Base-by-base conservation (phyloP, 2,329 filamentous ascomycete species). In the Neopestalotiopsis clavispora region DNA sequence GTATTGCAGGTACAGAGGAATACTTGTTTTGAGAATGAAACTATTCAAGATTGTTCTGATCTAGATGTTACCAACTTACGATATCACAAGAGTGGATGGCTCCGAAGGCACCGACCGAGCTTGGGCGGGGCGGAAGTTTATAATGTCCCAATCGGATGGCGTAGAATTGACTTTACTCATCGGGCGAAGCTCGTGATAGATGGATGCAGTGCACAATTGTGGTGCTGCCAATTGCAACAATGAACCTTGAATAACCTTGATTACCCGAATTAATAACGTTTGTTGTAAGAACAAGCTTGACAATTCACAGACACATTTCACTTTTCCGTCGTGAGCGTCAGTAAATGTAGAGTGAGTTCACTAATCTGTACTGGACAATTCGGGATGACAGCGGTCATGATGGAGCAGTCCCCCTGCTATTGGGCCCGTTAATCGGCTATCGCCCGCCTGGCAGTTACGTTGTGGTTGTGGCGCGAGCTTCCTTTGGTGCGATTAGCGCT, bases 391-490 rank as follows among this genome's bases (percentile, higher is more conserved):
- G 45, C 10, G 20, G n/a, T 20, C 4, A 17, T 20, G 17, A n/a
- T 52, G 6, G 45, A 52, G 20, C 14, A 52, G 14, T n/a, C 20
- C 45, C 45, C 20, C n/a, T 52, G 45, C 45, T 52, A 52, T 23
- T 9, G n/a, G 17, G 4, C 17, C 45, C 17, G 45, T 52, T 52
- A 17, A 52, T 20, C 45, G 45, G 45, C 45, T n/a, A 23, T 52
- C 45, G 4, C n/a, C 45, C 45, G 45, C 45, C 45, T 23, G 20
- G 14, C 45, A 9, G 45, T 20, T n/a, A 17, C n/a, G 5, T 61
- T 17, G 56, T 23, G n/a, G 20, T 34, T 67, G 65, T 67, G 65
- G 65, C 65, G 63, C 45, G 28, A 66, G 61, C 40, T 45, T 38
- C 34, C 34, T 38, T 38, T 7, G 34, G 34, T 38, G 9, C 20